Percentiles rank a stretch among this genome's conserved stretches.
phyloP scores from a whole-genome alignment of 2,329 filamentous ascomycete genomes.

The Diplocarpon rosae region DNA sequence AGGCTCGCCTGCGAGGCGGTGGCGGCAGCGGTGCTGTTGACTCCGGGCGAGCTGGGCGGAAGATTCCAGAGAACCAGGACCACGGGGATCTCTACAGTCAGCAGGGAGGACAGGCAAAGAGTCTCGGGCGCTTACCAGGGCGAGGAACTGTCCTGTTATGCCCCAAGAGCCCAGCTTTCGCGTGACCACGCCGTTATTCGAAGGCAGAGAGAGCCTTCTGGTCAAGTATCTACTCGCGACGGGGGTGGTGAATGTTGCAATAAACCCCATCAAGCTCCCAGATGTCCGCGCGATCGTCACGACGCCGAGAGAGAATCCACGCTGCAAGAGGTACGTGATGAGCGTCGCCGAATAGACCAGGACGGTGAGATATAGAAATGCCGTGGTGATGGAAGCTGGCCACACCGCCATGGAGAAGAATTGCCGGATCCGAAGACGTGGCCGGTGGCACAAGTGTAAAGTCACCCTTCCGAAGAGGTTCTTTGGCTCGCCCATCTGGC shows the following conservation, averaged over 20 bases:
- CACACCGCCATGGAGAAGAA: constrained; percentile 30
- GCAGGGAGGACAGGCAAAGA: not conserved
- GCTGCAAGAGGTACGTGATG: constrained; percentile 40
- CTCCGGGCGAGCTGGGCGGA: constrained; percentile 3
- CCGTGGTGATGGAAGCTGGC: constrained; percentile 36
- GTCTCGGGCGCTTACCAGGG: constrained; percentile 23
- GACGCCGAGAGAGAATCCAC: constrained; percentile 34
- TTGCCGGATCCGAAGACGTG: constrained; percentile 18
- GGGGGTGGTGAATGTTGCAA: constrained; percentile 39
- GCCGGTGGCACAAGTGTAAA: constrained; percentile 17
- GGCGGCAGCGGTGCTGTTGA: constrained; percentile 6
- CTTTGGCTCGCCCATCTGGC: not conserved
- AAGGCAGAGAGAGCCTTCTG: constrained; percentile 6
- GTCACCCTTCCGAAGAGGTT: too few relatives aligned
- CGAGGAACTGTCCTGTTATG: constrained; percentile 28
- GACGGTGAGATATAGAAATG: constrained; percentile 38
- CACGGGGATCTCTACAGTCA: constrained; percentile 24
- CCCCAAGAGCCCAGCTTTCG: constrained; percentile 28
- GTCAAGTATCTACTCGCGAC: constrained; percentile 31
- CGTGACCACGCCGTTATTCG: constrained; percentile 7
- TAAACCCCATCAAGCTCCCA: constrained; percentile 37
- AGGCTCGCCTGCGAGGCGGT: constrained; percentile 10
- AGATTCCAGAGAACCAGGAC: constrained; percentile 26
- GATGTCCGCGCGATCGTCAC: constrained; percentile 35
- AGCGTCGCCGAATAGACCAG: constrained; percentile 41